A percentile compares a stretch with the other conserved stretches of the same genome.
These are phyloP conservation scores for Athelia sp. DNA, from an alignment of 1,284 basidiomycete species.

Conservation along the genomic window DNA sequence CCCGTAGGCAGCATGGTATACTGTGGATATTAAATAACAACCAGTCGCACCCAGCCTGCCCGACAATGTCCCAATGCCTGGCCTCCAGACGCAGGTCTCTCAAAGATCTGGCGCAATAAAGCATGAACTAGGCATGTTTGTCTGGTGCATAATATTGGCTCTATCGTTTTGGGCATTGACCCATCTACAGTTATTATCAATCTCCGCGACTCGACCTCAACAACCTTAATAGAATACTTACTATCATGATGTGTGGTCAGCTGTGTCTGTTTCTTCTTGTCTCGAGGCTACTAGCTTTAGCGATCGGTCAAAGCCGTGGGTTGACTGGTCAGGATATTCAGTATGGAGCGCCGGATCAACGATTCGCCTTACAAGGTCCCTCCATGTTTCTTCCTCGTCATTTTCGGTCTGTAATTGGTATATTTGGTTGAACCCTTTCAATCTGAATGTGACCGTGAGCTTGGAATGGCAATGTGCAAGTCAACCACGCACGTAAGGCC, in stretches of 20 bases:
- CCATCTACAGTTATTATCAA: too few relatives aligned
- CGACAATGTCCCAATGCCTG: too few relatives aligned
- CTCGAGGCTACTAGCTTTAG: constrained; percentile 55
- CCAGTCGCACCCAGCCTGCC: too few relatives aligned
- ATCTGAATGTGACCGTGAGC: constrained; percentile 31
- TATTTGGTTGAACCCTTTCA: constrained; percentile 74
- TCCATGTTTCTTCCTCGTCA: constrained; percentile 79
- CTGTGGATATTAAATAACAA: too few relatives aligned
- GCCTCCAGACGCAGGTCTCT: too few relatives aligned
- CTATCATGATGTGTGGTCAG: constrained; percentile 2
- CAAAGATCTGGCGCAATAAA: too few relatives aligned
- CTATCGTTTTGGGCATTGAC: too few relatives aligned
- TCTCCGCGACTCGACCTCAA: too few relatives aligned
- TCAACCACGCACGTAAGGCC: constrained; percentile 58
- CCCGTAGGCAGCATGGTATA: too few relatives aligned
- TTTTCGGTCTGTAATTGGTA: constrained; percentile 78
- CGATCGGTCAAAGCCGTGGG: constrained; percentile 68
- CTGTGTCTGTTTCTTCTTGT: constrained; percentile 40
- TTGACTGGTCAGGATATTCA: constrained; percentile 40
- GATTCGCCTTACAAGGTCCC: constrained; percentile 53
- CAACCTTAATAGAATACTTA: neutral
- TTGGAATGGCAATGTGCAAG: neutral
- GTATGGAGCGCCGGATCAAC: neutral
- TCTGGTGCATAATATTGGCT: too few relatives aligned
- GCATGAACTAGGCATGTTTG: too few relatives aligned